Base-by-base conservation (phyloP, 495 filamentous ascomycete species). In the Xylaria grammica region DNA sequence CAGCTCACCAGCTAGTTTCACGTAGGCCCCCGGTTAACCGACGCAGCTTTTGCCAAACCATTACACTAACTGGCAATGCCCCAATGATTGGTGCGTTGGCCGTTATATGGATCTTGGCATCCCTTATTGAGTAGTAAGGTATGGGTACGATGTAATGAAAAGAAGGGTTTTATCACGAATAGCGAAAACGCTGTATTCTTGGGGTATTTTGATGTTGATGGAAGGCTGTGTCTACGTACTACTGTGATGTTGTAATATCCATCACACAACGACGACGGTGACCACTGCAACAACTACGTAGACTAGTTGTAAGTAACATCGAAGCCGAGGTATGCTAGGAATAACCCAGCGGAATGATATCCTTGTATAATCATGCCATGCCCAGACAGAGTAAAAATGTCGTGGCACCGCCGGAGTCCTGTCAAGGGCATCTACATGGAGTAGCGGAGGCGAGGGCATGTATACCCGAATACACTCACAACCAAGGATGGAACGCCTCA, bases 301-400 rank as follows among this genome's bases (percentile, higher is more conserved):
- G 40, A 10, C 8, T 17, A 42, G 13, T 17, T 42, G 13, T 17
- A 11, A 42, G 13, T 17, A 11, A 42, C 13, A 17, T 42, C 40
- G 13, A 7, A 9, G 40, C 40, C 40, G 40, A 42, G n/a, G 40
- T 42, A 32, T 15, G 26, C 29, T 24, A 30, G 40, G 11, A 3
- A 32, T 17, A 24, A 58, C n/a, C n/a, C 30, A 7, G 54, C 17
- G 54, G 54, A 58, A 26, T 13, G 3, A 13, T 15, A 58, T 58
- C 54, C 54, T 58, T 58, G 54, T 26, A 32, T 34, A 54, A 36
- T 36, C 34, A 36, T 36, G 49, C 51, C 29, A 56, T 26, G 22
- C 32, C 34, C 53, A 22, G 30, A 36, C 40, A 19, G 26, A 50
- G 7, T 29, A 27, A 26, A 7, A 20, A 55, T 55, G 34, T n/a